A percentile compares a stretch with the other conserved stretches of the same genome.
These are phyloP conservation scores for Penicillium decumbens DNA, from an alignment of 2,329 filamentous ascomycete species.

Conservation along the genomic window DNA sequence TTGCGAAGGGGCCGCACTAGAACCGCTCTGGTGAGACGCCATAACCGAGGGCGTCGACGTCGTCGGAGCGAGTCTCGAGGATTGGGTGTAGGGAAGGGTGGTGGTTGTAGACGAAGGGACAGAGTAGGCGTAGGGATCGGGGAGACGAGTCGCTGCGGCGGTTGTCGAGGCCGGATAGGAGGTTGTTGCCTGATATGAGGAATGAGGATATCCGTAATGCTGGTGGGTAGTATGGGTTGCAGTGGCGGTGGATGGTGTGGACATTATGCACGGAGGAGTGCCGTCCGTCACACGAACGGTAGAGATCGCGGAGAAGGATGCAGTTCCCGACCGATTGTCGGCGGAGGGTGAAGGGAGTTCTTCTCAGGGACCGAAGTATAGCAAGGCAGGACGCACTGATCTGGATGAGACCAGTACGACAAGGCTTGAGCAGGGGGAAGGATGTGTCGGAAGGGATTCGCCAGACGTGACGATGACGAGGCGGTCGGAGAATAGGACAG, in stretches of 20 bases:
- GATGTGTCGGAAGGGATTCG: conserved; percentile 13
- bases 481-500: conserved; percentile 18
- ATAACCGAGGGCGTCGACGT: conserved; percentile 34
- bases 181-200: conserved; percentile 53
- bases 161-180: conserved; percentile 49
- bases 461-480: conserved; percentile 25
- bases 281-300: conserved; percentile 29
- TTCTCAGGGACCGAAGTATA: background rate
- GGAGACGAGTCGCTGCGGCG: conserved; percentile 39
- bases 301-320: conserved; percentile 15
- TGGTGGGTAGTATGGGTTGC: conserved; percentile 67
- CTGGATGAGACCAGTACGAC: background rate
- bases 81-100: conserved; percentile 32
- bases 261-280: conserved; percentile 54
- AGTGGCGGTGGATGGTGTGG: conserved; percentile 73
- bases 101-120: conserved; percentile 32
- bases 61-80: conserved; percentile 37
- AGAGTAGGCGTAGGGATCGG: conserved; percentile 43
- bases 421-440: conserved; percentile 2
- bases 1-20: conserved; percentile 38
- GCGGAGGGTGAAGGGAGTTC: conserved; percentile 1
- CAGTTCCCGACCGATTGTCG: conserved; percentile 11
- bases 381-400: background rate
- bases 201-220: conserved; percentile 59
- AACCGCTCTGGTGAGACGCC: conserved; percentile 39